phyloP scores from a whole-genome alignment of 352 stramenopile species.

The Phytophthora kernoviae region DNA sequence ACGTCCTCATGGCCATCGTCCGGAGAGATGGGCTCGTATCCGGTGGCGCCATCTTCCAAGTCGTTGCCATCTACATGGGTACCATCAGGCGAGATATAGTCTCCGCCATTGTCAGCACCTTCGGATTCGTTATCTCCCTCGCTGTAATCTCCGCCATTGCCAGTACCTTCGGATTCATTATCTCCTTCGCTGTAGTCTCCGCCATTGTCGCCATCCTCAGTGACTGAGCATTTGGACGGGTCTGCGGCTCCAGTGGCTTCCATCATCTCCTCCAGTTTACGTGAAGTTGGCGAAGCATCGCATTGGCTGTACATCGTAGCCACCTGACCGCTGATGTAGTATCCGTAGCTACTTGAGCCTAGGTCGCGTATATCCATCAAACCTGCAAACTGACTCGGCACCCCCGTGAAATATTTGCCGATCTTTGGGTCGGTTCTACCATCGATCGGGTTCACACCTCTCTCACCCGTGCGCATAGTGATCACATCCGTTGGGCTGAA shows the following conservation, averaged over 20 bases:
- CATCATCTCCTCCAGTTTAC: conserved; percentile 23
- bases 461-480: conserved; percentile 48
- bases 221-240: conserved; percentile 15
- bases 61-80: not conserved
- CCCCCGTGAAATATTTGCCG: conserved; percentile 39
- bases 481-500: conserved; percentile 56
- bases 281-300: conserved; percentile 29
- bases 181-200: conserved; percentile 5
- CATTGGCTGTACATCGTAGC: conserved; percentile 50
- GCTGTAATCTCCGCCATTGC: not conserved
- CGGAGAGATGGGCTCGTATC: conserved; percentile 16
- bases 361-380: conserved; percentile 57
- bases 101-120: not conserved
- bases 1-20: conserved; percentile 27
- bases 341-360: conserved; percentile 58
- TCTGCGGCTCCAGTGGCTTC: conserved; percentile 7
- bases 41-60: not conserved
- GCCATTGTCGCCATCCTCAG: conserved; percentile 14
- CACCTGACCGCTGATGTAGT: conserved; percentile 49
- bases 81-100: not conserved
- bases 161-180: conserved; percentile 13
- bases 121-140: conserved; percentile 15
- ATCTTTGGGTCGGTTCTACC: conserved; percentile 34
- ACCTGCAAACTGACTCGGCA: conserved; percentile 47
- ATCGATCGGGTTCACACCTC: conserved; percentile 38